A percentile compares a stretch with the other conserved stretches of the same genome.
These are phyloP conservation scores for Fusarium sp. DNA, from an alignment of 2,329 filamentous ascomycete species.

Conservation along the genomic window DNA sequence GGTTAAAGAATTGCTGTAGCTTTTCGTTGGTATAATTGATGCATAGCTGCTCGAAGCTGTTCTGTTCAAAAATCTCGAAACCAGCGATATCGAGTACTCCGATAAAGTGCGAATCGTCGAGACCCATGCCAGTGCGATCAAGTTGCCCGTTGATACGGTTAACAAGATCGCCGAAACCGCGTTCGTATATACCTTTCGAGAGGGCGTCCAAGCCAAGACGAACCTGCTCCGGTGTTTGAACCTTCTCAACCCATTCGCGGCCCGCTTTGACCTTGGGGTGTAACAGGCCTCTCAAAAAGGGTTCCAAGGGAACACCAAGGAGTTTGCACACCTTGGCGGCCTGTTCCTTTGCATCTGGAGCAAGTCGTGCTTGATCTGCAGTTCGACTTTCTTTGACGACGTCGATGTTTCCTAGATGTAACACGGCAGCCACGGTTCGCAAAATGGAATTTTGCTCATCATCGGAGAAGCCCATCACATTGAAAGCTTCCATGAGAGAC, in stretches of 20 bases:
- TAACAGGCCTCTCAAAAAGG: conserved; percentile 87
- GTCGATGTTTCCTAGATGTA: conserved; percentile 92
- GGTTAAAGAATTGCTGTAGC: conserved; percentile 99
- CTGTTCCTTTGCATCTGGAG: conserved; percentile 78
- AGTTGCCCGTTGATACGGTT: conserved; percentile 91
- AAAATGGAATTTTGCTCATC: conserved; percentile 86
- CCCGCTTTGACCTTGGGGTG: conserved; percentile 96
- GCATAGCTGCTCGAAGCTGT: conserved; percentile 98
- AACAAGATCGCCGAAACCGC: conserved; percentile 93
- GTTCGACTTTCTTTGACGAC: conserved; percentile 92
- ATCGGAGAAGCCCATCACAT: conserved; percentile 91
- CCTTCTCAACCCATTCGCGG: conserved; percentile 98
- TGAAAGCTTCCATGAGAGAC: conserved; percentile 88
- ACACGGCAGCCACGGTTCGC: conserved; percentile 86
- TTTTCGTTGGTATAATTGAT: conserved; percentile 99
- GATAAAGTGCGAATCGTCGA: conserved; percentile 95
- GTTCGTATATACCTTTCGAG: conserved; percentile 97
- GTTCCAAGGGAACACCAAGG: conserved; percentile 84
- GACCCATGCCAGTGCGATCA: conserved; percentile 83
- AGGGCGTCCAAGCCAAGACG: conserved; percentile 89
- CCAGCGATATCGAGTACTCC: conserved; percentile 98
- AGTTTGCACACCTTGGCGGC: conserved; percentile 84
- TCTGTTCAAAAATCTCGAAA: conserved; percentile 98
- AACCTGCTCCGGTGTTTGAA: conserved; percentile 96
- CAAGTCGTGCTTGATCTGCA: conserved; percentile 88